Conservation (phyloP, 1,284 basidiomycete genomes). For the Cutaneotrichosporon sp. region DNA sequence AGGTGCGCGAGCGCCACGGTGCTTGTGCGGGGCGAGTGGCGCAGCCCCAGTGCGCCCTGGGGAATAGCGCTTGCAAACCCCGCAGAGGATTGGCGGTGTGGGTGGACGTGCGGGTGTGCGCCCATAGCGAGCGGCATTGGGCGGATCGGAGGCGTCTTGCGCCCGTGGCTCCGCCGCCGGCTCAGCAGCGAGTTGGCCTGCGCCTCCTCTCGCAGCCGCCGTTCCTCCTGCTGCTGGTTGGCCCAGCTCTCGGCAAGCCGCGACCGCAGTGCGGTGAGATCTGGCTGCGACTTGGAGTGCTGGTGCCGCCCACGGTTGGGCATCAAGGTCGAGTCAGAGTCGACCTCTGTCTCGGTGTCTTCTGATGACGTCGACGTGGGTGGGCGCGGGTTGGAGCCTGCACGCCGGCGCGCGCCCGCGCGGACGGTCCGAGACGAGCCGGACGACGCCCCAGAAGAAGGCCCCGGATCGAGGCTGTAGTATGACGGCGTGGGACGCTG, state of each 20-base stretch:
- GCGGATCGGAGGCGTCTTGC: constrained; percentile 26
- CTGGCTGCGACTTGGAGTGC: constrained; percentile 45
- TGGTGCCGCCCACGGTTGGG: constrained; percentile 29
- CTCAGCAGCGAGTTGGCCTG: constrained; percentile 10
- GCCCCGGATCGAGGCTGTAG: background rate
- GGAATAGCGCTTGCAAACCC: background rate
- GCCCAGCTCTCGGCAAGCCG: constrained; percentile 40
- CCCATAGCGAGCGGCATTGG: constrained; percentile 12
- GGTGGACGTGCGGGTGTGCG: constrained; percentile 2
- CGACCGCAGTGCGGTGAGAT: constrained; percentile 41
- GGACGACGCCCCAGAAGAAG: background rate
- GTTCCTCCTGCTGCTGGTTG: constrained; percentile 22
- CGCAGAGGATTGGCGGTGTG: background rate
- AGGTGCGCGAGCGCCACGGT: constrained; percentile 26
- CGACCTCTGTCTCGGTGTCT: constrained; percentile 41
- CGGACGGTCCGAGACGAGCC: background rate
- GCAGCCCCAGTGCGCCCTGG: constrained; percentile 7
- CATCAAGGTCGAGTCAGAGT: constrained; percentile 40
- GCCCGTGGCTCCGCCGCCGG: constrained; percentile 22
- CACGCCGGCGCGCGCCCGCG: constrained; percentile 8
- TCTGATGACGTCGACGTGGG: constrained; percentile 19
- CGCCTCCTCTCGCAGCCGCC: constrained; percentile 8
- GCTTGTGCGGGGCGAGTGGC: constrained; percentile 27
- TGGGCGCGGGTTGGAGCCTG: constrained; percentile 11
- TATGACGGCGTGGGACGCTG: constrained; percentile 7